Base-by-base conservation (phyloP, 2,329 filamentous ascomycete species). In the Aspergillus ibericus region DNA sequence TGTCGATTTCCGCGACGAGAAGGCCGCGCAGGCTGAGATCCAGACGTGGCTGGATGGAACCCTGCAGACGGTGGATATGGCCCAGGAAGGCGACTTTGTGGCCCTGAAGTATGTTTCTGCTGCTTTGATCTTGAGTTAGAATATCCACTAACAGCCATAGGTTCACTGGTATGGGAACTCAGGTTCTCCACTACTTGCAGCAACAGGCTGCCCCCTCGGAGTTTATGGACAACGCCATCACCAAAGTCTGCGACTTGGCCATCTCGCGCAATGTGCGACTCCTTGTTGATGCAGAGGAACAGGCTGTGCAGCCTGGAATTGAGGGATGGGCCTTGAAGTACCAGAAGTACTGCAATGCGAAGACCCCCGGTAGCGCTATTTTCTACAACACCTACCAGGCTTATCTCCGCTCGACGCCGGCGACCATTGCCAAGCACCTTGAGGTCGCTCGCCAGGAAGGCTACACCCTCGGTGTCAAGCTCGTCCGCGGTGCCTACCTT, bases 281-380 rank as follows among this genome's bases (percentile, higher is more conserved):
- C 53, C 77, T 81, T 62, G 75, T 84, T 52, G 83, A 85, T 62
- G 81, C 83, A 4, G 82, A 85, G 66, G 81, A 84, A 63, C 78
- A 83, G 65, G 75, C 75, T 5, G 74, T 83, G 22, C 82, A 85
- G 67, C 70, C 70, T 2, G 75, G 78, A 3, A 84, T 84, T 60
- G 82, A 84, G 63, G 63, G 71, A 16, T 84, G 81, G 82, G 80
- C 81, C 7, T 77, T 82, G 63, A 78, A 79, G 53, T 74, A 84
- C 53, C 83, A 83, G 79, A 77, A 81, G 32, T 78, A 77, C 61
- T 82, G 79, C 70, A 85, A 84, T 68, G 69, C 65, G 0, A 70
- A 75, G 61, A 78, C 75, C 6, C 78, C 75, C 29, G 75, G 74
- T 25, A 70, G 74, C 18, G 74, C 77, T 13, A 83, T 93, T 53